A percentile compares a stretch with the other conserved stretches of the same genome.
These are phyloP conservation scores for Alternaria brassicae DNA, from an alignment of 2,329 filamentous ascomycete species.

Conservation along the genomic window DNA sequence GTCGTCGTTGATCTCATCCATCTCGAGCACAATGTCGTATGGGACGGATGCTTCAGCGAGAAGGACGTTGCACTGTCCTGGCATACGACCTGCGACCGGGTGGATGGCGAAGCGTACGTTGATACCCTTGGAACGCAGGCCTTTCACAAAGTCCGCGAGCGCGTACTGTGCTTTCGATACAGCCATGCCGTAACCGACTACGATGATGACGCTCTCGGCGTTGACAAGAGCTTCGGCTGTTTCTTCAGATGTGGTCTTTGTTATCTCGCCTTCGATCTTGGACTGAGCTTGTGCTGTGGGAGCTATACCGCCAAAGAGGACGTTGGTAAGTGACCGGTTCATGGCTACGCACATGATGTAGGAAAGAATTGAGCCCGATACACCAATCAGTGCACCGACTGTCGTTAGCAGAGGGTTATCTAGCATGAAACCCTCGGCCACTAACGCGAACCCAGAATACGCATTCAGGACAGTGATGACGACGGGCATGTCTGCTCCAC, in stretches of 20 bases:
- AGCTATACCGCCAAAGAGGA: constrained; percentile 83
- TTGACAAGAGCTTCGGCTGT: constrained; percentile 76
- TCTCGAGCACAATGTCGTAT: constrained; percentile 91
- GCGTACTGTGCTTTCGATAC: constrained; percentile 93
- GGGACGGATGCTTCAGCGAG: constrained; percentile 87
- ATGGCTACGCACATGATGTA: constrained; percentile 76
- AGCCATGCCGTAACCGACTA: constrained; percentile 93
- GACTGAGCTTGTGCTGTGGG: constrained; percentile 68
- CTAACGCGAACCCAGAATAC: constrained; percentile 87
- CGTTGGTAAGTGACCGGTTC: constrained; percentile 89
- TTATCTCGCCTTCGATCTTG: constrained; percentile 81
- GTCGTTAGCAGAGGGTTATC: constrained; percentile 85
- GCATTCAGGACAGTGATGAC: constrained; percentile 91
- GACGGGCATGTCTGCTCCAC: constrained; percentile 92
- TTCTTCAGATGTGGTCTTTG: constrained; percentile 80
- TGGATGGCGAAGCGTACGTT: constrained; percentile 90
- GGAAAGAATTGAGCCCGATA: constrained; percentile 86
- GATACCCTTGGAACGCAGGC: constrained; percentile 76
- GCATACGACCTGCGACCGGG: constrained; percentile 89
- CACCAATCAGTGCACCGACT: constrained; percentile 85
- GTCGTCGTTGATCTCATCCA: constrained; percentile 96
- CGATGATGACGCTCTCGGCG: constrained; percentile 85
- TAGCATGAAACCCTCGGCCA: constrained; percentile 91
- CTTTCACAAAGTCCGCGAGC: constrained; percentile 79
- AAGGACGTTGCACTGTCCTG: constrained; percentile 89